These are phyloP conservation scores for Coriaria nepalensis DNA, from an alignment of 306 rosid genomes.

Conservation along the genomic window DNA sequence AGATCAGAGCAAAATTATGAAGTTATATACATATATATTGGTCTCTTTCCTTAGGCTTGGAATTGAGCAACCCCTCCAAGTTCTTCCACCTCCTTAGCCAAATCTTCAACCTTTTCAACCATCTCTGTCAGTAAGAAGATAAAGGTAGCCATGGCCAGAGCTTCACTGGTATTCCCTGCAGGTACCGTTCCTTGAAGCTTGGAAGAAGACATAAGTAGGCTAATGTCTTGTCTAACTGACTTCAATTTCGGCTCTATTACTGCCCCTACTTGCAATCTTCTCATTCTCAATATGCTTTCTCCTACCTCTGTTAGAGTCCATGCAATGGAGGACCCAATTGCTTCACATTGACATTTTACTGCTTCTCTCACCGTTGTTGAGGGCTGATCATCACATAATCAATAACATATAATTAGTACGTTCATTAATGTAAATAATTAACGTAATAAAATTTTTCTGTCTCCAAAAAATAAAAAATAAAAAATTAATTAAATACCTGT, in stretches of 20 bases:
- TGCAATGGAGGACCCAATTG: constrained; percentile 30
- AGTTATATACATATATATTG: no score
- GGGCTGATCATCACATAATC: constrained; percentile 17
- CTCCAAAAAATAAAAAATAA: neutral
- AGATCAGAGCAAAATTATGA: no score
- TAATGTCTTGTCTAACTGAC: constrained; percentile 33
- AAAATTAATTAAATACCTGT: constrained; percentile 28
- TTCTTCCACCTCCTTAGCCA: constrained; percentile 47
- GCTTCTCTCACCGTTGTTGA: constrained; percentile 18
- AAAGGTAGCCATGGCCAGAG: constrained; percentile 35
- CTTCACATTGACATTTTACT: constrained; percentile 30
- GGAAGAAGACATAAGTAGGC: constrained; percentile 15
- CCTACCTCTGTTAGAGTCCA: constrained; percentile 52
- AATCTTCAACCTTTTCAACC: constrained; percentile 43
- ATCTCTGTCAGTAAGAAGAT: constrained; percentile 37
- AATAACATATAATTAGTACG: no score
- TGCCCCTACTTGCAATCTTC: constrained; percentile 21
- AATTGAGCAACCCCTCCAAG: constrained; percentile 50
- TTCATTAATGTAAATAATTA: constrained; percentile 1
- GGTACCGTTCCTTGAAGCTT: constrained; percentile 11
- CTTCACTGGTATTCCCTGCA: constrained; percentile 22
- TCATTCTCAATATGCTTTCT: constrained; percentile 50
- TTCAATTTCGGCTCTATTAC: constrained; percentile 33
- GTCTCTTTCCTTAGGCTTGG: neutral
- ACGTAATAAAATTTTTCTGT: neutral